phyloP scores from a whole-genome alignment of 2,329 filamentous ascomycete genomes.

The Diaporthe sp. region DNA sequence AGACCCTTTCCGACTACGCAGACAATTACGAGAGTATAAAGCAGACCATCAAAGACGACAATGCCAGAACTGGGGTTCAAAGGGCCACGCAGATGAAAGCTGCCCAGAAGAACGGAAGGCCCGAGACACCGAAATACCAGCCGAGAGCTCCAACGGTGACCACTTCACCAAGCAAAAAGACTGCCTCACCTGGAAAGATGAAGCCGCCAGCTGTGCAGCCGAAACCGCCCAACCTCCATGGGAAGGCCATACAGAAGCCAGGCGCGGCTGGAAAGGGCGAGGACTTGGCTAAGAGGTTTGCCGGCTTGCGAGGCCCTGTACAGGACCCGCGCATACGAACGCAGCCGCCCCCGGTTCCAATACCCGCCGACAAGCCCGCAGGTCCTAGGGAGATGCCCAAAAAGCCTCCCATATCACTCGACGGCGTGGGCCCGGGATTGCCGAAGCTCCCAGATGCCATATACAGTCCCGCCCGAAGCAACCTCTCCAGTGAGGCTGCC shows the following conservation, averaged over 20 bases:
- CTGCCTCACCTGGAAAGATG: conserved; percentile 46
- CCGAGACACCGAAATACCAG: conserved; percentile 3
- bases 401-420: conserved; percentile 61
- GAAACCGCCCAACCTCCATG: conserved; percentile 77
- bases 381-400: conserved; percentile 62
- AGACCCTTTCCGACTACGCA: conserved; percentile 62
- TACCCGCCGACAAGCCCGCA: conserved; percentile 24
- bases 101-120: conserved; percentile 15
- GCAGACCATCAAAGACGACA: conserved; percentile 72
- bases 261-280: conserved; percentile 50
- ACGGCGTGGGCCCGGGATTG: conserved; percentile 68
- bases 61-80: conserved; percentile 71
- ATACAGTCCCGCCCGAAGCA: conserved; percentile 83
- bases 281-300: conserved; percentile 70
- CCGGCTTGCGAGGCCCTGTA: conserved; percentile 64
- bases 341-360: conserved; percentile 57
- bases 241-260: conserved; percentile 64
- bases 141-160: background rate
- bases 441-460: conserved; percentile 82
- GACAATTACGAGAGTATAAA: conserved; percentile 70
- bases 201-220: conserved; percentile 71
- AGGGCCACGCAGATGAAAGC: conserved; percentile 51
- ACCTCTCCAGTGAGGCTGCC: conserved; percentile 74
- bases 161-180: background rate
- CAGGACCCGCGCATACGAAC: conserved; percentile 69